Evolutionary conservation across 768 basidiomycete species (phyloP), one percentile per base, ranked within the genome.

Genomic region (Pulveroboletus sp.): DNA sequence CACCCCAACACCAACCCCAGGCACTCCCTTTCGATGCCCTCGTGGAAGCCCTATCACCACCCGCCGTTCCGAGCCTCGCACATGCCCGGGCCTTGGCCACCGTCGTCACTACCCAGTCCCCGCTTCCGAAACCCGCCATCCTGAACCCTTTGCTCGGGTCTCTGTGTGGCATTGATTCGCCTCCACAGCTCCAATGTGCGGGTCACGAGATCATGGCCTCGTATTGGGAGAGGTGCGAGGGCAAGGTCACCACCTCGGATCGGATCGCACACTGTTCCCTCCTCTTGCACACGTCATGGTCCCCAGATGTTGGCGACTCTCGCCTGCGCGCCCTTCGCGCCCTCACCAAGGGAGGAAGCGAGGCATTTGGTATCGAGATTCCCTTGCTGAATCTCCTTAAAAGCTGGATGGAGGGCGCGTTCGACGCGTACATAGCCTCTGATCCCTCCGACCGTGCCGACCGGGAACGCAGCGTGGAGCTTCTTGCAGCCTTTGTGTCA

Each of bases 201-300:
- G 89, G 88, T 1, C 87, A 76, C 56, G 88, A 90, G 49, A 80
- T 89, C 52, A 72, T 89, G 44, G 73, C 83, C 13, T 76, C 83
- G 3, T 90, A 83, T 62, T 82, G 80, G 70, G 80, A 85, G 59
- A 81, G 82, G 60, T 71, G 66, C 19, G 80, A 82, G 45, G 59
- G 71, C 19, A 58, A 61, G 19, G 67, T 81, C 19, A 67, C 70
- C 2, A 82, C 80, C 2, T 71, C 80, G 1, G 86, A 89, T 50
- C 73, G 81, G 23, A 65, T 86, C 10, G 72, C 81, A 0, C 83
- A 82, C 51, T 80, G 89, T 45, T 78, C 82, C 14, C 69, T 89
- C 27, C 82, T 90, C 62, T 68, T 80, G 3, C 61, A 70, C 4
- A 68, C 64, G 2, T 65, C 72, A 0, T 89, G 88, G 87, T 73